Evolutionary conservation across 257 asterid genomes (phyloP), one percentile per base, ranked within the genome.

Genomic region (Rehmannia glutinosa): DNA sequence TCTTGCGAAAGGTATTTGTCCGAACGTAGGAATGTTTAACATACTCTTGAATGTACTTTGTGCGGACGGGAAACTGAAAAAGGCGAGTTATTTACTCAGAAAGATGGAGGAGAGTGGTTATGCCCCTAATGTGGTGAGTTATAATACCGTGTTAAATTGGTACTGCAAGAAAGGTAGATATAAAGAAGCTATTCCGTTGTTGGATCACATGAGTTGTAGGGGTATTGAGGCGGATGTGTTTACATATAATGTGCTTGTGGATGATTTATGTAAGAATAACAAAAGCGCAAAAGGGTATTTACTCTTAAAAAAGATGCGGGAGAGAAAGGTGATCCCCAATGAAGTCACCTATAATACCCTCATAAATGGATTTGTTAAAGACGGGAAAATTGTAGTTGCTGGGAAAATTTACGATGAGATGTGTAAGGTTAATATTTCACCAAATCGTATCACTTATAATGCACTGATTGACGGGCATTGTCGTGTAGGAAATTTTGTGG

Each of bases 71-170:
- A 84, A 86, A 64, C 71, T 90, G 56, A 83, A 84, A 75, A 82
- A 84, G 80, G 96, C 96, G 0, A 77, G 70, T 15, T 78, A 80
- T 81, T 80, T 93, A 42, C 79, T 93, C 0, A 67, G 53, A 59
- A 90, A 82, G 76, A 93, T 93, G 95, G 97, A 88, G 84, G 90
- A 84, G 75, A 83, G 96, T 66, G 98, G 96, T 32, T 90, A 85
- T 78, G 84, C 83, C n/a, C 97, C 91, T 0, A 89, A 67, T 11
- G 75, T 82, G 36, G 96, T 91, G 72, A 88, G 96, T 81, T 93
- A 93, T 72, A 93, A 93, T 59, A 86, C 96, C 4, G 80, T 93
- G 62, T 80, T 93, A 53, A 91, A 81, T 73, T 88, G 97, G 96
- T 86, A 55, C 64, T 83, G 94, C 83, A 93, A 93, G 78, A 85